Evolutionary conservation across 2,329 filamentous ascomycete species (phyloP), one percentile per base, ranked within the genome.

Genomic region (Claviceps arundinis): DNA sequence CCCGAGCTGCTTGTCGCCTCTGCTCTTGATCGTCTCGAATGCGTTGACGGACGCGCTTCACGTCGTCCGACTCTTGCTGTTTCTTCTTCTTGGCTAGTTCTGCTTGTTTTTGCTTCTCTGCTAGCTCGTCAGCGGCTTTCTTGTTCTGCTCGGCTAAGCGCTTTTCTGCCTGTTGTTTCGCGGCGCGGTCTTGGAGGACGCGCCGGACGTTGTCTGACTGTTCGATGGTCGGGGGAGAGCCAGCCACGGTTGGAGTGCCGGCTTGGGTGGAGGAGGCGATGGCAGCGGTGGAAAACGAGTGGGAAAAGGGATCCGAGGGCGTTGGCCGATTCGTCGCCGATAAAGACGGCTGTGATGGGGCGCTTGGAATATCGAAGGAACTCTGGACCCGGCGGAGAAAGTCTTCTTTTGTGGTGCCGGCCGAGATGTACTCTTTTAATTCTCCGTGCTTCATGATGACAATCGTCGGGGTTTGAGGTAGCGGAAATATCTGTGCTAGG

Each of bases 381-480:
- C 52, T 63, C 50, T 64, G 61, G 22, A 70, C 51, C 16, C 69
- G 64, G 14, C 70, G 72, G 47, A 81, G 65, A 53, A 93, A 89
- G 8, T 87, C 82, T 16, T 84, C 77, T 61, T 79, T 83, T 14
- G 72, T 68, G 8, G 78, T 75, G 8, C 82, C 84, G 1, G 80
- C 71, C 40, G 81, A 74, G 9, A 95, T 75, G 64, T 90, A 89
- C 64, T 91, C 84, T 61, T 85, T 82, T 14, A 95, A 70, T 56
- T 86, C 78, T 8, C 85, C 88, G 66, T 89, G 85, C 62, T 83
- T 81, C 59, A 95, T 90, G 19, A 94, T 73, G 16, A 95, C 77
- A 8, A 95, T 69, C 1, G 85, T 85, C 0, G 91, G 90, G n/a
- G 81, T 81, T 58, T 81, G 81, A 1, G 80, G 77, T n/a, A 95